Conservation (phyloP, 257 asterid genomes). For the Lavandula angustifolia region DNA sequence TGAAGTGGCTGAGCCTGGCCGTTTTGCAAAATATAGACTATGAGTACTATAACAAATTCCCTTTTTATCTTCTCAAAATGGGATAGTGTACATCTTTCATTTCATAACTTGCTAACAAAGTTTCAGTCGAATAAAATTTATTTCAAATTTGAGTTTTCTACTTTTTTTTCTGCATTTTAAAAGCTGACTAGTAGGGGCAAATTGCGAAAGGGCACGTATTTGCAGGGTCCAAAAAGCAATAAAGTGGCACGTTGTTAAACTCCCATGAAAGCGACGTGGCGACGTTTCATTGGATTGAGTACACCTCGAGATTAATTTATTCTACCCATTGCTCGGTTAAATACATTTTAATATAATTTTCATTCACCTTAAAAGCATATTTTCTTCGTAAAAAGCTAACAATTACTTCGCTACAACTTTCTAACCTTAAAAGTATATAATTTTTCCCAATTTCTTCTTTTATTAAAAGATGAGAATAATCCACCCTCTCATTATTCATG, state of each 20-base stretch:
- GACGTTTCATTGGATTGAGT: background rate
- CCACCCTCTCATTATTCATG: no score
- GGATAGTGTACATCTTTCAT: background rate
- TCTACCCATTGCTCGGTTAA: conserved; percentile 34
- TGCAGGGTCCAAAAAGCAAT: conserved; percentile 33
- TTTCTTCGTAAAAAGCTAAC: conserved; percentile 46
- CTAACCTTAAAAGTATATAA: conserved; percentile 25
- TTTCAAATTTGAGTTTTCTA: background rate
- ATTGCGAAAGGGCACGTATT: conserved; percentile 30
- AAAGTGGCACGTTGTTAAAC: conserved; percentile 29
- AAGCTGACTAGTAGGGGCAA: conserved; percentile 34
- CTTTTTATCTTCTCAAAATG: no score
- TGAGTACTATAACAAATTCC: no score
- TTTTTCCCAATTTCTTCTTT: conserved; percentile 25
- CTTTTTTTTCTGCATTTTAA: background rate
- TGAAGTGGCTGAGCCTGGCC: no score
- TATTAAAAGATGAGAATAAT: conserved; percentile 41
- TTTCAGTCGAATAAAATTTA: background rate
- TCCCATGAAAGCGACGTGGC: conserved; percentile 31
- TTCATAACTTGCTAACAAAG: background rate
- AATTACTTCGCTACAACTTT: no score
- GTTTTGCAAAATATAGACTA: no score
- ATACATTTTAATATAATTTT: conserved; percentile 18
- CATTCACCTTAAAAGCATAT: conserved; percentile 56
- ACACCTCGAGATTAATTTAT: conserved; percentile 10